Evolutionary conservation across 148 eudicot genomes (phyloP), one percentile per base, ranked within the genome.

Genomic region (Nepenthes gracilis): DNA sequence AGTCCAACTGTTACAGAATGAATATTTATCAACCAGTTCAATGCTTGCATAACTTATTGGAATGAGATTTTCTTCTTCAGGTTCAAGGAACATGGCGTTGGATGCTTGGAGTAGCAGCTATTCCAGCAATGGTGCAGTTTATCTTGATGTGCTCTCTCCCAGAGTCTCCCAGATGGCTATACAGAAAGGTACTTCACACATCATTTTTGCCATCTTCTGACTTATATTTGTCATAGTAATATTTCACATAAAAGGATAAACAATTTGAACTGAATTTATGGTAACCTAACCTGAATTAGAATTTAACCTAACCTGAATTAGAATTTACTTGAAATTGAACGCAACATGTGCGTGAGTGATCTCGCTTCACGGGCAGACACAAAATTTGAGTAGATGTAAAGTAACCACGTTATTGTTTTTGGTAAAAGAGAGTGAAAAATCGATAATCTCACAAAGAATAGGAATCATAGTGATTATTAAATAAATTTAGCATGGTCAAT

Each of bases 91-190:
- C 87, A 0, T 85, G 91, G 96, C 74, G 96, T 7, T 87, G 96
- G 96, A 87, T 87, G 96, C 85, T 87, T 36, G 96, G 96, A 10
- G 78, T 87, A 12, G 96, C 96, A 1, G 92, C 80, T 14, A 59
- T 88, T 40, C 91, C 92, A 1, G 86, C 96, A 6, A 6, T 83
- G 14, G 43, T 88, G 43, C 92, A 85, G 68, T 74, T 85, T 51
- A 4, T 80, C 8, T 72, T 88, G 71, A 88, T 88, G 96, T 35
- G 73, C 32, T 70, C 73, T 10, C 83, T 88, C 57, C 91, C 96
- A 0, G 96, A 88, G 68, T 88, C 96, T 62, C 96, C 96, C 33
- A 82, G 96, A 74, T 88, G 88, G 88, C 77, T 88, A 6, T 88
- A 88, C 68, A 61, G 86, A 63, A 53, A 85, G 74, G 93, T 83